Conservation (phyloP, 306 rosid species). For the Lathyrus aphaca region DNA sequence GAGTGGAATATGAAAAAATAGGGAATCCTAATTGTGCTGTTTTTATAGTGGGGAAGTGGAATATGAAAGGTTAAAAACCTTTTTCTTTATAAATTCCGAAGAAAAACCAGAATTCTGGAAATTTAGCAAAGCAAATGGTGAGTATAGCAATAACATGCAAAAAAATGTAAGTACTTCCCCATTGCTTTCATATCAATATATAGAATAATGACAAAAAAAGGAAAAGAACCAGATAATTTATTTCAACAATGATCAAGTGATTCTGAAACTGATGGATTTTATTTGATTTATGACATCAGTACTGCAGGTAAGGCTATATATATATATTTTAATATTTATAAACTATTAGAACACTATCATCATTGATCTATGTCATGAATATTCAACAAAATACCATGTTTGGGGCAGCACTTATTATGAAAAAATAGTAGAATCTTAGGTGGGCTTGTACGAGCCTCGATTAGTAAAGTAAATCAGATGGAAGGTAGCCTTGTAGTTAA, state of each 20-base stretch:
- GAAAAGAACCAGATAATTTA: slow-evolving; percentile 10
- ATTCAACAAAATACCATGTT: background rate
- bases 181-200: slow-evolving; percentile 16
- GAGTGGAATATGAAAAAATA: too few relatives aligned
- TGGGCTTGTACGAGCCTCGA: background rate
- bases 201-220: slow-evolving; percentile 2
- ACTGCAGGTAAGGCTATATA: slow-evolving; percentile 1
- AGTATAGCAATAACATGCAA: slow-evolving; percentile 22
- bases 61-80: too few relatives aligned
- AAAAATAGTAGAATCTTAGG: slow-evolving; percentile 12
- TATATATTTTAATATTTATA: background rate
- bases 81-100: too few relatives aligned
- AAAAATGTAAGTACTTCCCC: slow-evolving; percentile 17
- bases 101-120: slow-evolving; percentile 31
- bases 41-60: too few relatives aligned
- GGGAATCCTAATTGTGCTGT: too few relatives aligned
- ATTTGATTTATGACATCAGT: slow-evolving; percentile 15
- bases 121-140: slow-evolving; percentile 9
- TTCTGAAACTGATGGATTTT: slow-evolving; percentile 25
- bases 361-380: slow-evolving; percentile 11
- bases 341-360: slow-evolving; percentile 9
- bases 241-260: slow-evolving; percentile 21
- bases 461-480: slow-evolving; percentile 5
- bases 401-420: background rate
- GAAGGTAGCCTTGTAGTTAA: background rate